Evolutionary conservation across 768 basidiomycete species (phyloP), one percentile per base, ranked within the genome.

Genomic region (Filobasidium wieringae): DNA sequence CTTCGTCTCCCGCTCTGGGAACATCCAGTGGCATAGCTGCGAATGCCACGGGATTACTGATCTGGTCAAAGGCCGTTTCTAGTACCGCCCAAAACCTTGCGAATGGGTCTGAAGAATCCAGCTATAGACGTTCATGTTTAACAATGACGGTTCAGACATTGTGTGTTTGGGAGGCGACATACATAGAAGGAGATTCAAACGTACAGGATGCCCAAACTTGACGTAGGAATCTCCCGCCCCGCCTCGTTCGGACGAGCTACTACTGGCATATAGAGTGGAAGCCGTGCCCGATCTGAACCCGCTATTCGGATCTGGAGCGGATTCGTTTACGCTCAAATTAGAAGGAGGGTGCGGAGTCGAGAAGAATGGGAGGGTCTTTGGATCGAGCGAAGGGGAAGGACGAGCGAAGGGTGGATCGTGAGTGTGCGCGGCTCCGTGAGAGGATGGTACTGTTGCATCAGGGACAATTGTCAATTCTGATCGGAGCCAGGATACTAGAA

Each of bases 81-180:
- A 73, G 51, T 57, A 68, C 67, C 17, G 69, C 68, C 72, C 72
- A 73, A 58, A 73, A 73, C 40, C 68, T 26, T 9, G 58, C 63
- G 59, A 73, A 73, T n/a, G 69, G 71, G 49, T 73, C 71, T 4
- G 66, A 53, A 2, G 66, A 58, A n/a, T 51, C 57, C 4, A 58
- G 30, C 56, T 57, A 19, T 2, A 43, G 17, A 30, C 27, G 15
- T 29, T 6, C 7, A 53, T 11, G 17, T n/a, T 11, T 22, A n/a
- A 37, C 24, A 30, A n/a, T 27, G 7, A 6, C 17, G 4, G 6
- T 9, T n/a, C 22, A 7, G 47, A 7, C 22, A 9, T n/a, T 11
- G 19, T 4, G 37, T 22, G 37, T 40, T 4, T 3, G 37, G 17
- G 4, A 4, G 24, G 22, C 19, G 51, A 34, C 7, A 9, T 6